Conservation (phyloP, 192 early-diverging fungal genomes). For the Paraglomus occultum region DNA sequence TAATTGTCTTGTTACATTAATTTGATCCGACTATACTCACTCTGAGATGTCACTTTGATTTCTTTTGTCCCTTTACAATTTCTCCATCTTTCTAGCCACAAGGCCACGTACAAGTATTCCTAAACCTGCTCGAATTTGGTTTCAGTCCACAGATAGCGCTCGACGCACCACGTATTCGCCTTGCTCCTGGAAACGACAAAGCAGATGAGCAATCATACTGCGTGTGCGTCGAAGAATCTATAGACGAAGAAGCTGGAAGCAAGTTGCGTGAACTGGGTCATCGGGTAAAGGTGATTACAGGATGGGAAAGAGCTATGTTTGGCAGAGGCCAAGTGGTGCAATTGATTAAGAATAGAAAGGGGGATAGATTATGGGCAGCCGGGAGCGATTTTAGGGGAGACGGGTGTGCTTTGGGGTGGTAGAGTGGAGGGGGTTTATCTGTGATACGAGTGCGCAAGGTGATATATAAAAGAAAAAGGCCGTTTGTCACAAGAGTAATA, state of each 20-base stretch:
- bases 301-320: slow-evolving; percentile 53
- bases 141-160: slow-evolving; percentile 64
- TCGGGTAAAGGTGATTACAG: slow-evolving; percentile 43
- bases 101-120: slow-evolving; percentile 77
- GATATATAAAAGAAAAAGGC: no score
- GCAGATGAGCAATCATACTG: slow-evolving; percentile 26
- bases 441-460: no score
- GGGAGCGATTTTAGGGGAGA: slow-evolving; percentile 61
- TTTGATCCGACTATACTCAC: no score
- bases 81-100: slow-evolving; percentile 63
- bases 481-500: no score
- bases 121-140: slow-evolving; percentile 60
- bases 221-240: slow-evolving; percentile 66
- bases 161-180: slow-evolving; percentile 67
- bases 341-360: slow-evolving; percentile 37
- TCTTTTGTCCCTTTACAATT: no score
- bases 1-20: background rate
- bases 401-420: slow-evolving; percentile 56
- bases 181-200: slow-evolving; percentile 44
- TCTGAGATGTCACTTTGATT: no score
- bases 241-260: slow-evolving; percentile 39
- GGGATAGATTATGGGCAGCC: slow-evolving; percentile 45
- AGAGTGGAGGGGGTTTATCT: no score
- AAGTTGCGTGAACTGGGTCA: slow-evolving; percentile 61
- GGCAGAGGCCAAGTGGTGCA: slow-evolving; percentile 76